Percentiles rank a stretch among this genome's conserved stretches.
Evolutionary conservation across 2,329 filamentous ascomycete species (phyloP).

Genomic region (Monosporascus sp.): DNA sequence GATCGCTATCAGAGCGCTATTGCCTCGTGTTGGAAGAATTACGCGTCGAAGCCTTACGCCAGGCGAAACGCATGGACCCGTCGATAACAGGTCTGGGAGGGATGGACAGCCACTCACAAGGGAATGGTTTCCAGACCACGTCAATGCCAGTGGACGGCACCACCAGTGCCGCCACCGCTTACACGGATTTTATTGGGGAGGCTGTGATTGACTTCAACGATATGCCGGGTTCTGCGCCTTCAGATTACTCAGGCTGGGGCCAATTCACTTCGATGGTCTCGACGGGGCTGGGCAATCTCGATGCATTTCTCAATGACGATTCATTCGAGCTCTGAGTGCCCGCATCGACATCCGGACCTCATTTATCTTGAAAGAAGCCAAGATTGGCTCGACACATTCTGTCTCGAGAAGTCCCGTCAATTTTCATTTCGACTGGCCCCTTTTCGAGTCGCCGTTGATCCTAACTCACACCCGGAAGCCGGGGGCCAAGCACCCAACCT

Average conservation of each 20-base stretch:
- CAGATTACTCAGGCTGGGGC: conserved; percentile 19
- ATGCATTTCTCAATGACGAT: conserved; percentile 2
- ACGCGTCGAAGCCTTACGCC: conserved; percentile 14
- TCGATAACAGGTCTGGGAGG: no score
- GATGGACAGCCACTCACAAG: no score
- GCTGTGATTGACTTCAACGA: conserved; percentile 6
- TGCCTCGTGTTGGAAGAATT: conserved; percentile 22
- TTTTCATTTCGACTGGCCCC: no score
- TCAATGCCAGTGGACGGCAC: not conserved
- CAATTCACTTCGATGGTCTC: conserved; percentile 21
- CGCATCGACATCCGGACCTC: no score
- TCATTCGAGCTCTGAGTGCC: no score
- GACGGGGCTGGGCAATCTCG: conserved; percentile 13
- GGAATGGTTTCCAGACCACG: no score
- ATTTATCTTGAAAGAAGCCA: no score
- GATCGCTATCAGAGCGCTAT: conserved; percentile 21
- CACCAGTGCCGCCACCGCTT: not conserved
- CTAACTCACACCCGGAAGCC: no score
- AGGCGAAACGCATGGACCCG: not conserved
- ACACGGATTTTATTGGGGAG: not conserved
- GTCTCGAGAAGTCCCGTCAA: no score
- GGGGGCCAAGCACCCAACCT: no score
- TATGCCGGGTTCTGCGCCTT: conserved; percentile 5
- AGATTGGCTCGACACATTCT: no score
- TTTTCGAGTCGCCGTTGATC: no score